phyloP scores from a whole-genome alignment of 176 grass and related monocot genomes.

The Urochloa ruziziensis region DNA sequence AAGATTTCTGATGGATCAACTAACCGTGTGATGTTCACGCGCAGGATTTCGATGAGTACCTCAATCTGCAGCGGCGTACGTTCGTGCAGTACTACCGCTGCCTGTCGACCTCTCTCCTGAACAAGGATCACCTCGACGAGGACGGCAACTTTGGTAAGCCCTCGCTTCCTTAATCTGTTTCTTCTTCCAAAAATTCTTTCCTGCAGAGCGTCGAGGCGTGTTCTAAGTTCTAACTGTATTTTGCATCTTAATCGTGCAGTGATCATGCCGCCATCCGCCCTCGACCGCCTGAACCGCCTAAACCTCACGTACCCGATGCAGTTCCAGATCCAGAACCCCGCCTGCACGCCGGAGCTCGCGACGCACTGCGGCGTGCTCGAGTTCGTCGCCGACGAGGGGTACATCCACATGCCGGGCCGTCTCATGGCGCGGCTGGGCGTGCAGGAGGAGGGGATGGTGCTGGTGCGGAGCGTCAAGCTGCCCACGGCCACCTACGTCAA shows the following conservation, averaged over 20 bases:
- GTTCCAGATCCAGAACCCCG: constrained; percentile 61
- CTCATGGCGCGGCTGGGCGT: constrained; percentile 68
- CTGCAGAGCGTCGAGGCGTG: not conserved
- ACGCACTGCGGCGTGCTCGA: constrained; percentile 67
- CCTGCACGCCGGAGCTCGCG: constrained; percentile 17
- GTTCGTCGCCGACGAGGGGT: constrained; percentile 77
- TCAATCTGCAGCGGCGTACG: not conserved
- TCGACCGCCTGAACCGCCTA: constrained; percentile 48
- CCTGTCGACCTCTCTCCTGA: not conserved
- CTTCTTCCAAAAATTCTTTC: too few species aligned
- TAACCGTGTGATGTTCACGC: not conserved
- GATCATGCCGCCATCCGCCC: constrained; percentile 69
- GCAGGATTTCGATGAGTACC: constrained; percentile 36
- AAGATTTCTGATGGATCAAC: not conserved
- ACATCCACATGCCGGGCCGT: constrained; percentile 68
- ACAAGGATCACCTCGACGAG: not conserved
- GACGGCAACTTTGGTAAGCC: constrained; percentile 10
- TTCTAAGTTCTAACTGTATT: not conserved
- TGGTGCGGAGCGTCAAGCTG: constrained; percentile 43
- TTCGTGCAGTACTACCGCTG: constrained; percentile 36
- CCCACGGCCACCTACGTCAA: constrained; percentile 76
- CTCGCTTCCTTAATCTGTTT: too few species aligned
- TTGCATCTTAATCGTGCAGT: constrained; percentile 28
- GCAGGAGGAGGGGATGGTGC: constrained; percentile 49
- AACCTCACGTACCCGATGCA: constrained; percentile 52